Conservation (phyloP, 192 early-diverging fungal species). For the Coemansia sp. region DNA sequence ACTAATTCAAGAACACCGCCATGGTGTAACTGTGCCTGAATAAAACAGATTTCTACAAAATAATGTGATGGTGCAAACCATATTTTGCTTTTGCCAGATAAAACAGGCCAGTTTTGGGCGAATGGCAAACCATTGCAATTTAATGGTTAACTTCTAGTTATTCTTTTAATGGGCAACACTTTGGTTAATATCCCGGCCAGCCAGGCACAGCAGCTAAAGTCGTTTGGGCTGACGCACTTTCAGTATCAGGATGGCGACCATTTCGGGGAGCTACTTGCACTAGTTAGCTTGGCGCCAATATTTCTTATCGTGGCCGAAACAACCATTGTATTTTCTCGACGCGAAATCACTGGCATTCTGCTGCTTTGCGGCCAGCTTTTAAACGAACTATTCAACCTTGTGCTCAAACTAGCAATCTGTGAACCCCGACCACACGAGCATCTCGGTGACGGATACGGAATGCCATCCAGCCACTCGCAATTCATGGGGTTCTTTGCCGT, state of each 20-base stretch:
- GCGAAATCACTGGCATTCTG: conserved; percentile 36
- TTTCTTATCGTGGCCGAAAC: conserved; percentile 47
- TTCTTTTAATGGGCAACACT: not conserved
- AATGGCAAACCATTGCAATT: not conserved
- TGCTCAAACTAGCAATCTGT: conserved; percentile 25
- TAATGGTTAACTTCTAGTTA: too few species aligned
- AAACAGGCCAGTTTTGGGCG: not conserved
- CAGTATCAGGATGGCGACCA: conserved; percentile 48
- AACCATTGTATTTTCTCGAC: conserved; percentile 43
- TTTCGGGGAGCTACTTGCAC: conserved; percentile 33
- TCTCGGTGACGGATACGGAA: conserved; percentile 52
- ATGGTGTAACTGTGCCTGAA: not conserved
- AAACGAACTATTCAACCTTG: conserved; percentile 42
- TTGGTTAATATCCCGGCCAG: not conserved
- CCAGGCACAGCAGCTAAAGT: conserved; percentile 14
- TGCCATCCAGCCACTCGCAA: conserved; percentile 55
- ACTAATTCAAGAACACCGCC: too few species aligned
- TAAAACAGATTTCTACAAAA: not conserved
- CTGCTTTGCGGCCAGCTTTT: conserved; percentile 39
- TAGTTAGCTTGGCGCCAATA: conserved; percentile 46
- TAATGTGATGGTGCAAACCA: not conserved
- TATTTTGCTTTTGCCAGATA: not conserved
- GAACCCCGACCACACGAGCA: conserved; percentile 34
- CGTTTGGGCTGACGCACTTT: conserved; percentile 47
- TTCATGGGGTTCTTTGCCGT: conserved; percentile 50